These are phyloP conservation scores for Fusarium sp. DNA, from an alignment of 2,329 filamentous ascomycete species.

Conservation along the genomic window DNA sequence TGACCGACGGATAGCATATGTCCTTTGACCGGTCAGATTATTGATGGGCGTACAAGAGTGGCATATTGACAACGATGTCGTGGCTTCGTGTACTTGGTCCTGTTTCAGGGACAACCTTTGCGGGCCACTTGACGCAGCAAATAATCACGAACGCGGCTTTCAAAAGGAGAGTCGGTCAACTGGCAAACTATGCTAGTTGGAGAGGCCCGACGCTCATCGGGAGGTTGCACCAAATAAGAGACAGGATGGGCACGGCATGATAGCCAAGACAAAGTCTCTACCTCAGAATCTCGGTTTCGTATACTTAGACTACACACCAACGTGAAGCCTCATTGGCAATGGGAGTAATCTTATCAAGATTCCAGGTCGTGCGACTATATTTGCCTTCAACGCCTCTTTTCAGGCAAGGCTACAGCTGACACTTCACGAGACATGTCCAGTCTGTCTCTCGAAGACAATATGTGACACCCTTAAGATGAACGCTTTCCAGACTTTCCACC, in stretches of 20 bases:
- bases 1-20: slow-evolving; percentile 11
- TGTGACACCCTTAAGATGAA: slow-evolving; percentile 13
- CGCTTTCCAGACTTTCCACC: slow-evolving; percentile 16
- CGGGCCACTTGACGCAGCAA: slow-evolving; percentile 13
- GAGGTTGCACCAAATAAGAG: slow-evolving; percentile 27
- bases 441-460: slow-evolving; percentile 8
- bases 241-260: slow-evolving; percentile 11
- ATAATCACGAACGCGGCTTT: slow-evolving; percentile 15
- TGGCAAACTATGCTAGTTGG: slow-evolving; percentile 8
- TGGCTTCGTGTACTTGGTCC: slow-evolving; percentile 28
- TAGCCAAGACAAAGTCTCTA: not conserved
- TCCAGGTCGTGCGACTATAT: not conserved
- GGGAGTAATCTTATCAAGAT: not conserved
- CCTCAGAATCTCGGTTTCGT: not conserved
- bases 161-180: slow-evolving; percentile 30
- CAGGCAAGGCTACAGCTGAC: slow-evolving; percentile 26
- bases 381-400: not conserved
- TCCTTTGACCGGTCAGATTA: slow-evolving; percentile 39
- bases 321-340: not conserved
- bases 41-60: slow-evolving; percentile 32
- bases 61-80: slow-evolving; percentile 20
- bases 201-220: slow-evolving; percentile 29
- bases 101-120: slow-evolving; percentile 19
- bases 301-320: not conserved
- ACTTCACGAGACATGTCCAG: slow-evolving; percentile 4